Percentiles rank a stretch among this genome's conserved stretches.
Conservation (phyloP, 169 alveolate species). For the Babesia ovis region DNA sequence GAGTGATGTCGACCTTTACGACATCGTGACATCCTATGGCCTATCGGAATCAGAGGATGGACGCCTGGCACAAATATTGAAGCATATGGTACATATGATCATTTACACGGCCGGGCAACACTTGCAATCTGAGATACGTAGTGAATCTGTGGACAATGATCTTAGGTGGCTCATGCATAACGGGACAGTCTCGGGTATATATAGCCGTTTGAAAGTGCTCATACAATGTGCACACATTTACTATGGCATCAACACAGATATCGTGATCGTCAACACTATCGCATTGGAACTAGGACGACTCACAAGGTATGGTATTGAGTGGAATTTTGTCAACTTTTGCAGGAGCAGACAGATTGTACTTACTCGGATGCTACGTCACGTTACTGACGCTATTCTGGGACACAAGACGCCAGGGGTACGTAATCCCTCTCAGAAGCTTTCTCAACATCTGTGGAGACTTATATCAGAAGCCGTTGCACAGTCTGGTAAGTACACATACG, state of each 20-base stretch:
- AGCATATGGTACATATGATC: conserved; percentile 23
- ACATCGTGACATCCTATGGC: conserved; percentile 32
- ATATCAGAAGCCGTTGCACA: conserved; percentile 13
- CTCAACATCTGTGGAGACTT: conserved; percentile 19
- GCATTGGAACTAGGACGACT: conserved; percentile 32
- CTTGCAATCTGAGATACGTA: background rate
- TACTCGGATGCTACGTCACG: conserved; percentile 28
- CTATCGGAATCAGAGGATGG: conserved; percentile 24
- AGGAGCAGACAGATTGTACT: conserved; percentile 59
- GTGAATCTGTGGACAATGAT: conserved; percentile 14
- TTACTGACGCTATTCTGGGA: conserved; percentile 5
- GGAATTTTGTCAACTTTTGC: background rate
- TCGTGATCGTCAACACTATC: conserved; percentile 21
- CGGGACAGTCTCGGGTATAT: conserved; percentile 53
- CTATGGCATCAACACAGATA: background rate
- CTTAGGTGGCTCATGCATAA: conserved; percentile 28
- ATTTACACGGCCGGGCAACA: conserved; percentile 1
- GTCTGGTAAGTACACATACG: conserved; percentile 22
- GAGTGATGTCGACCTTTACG: conserved; percentile 21
- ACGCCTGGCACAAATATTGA: conserved; percentile 14
- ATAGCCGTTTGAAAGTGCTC: conserved; percentile 20
- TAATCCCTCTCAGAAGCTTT: background rate
- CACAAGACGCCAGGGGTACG: background rate
- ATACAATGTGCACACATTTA: background rate
- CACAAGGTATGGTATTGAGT: conserved; percentile 8